Conservation (phyloP, 2,329 filamentous ascomycete species). For the Colletotrichum tofieldiae region DNA sequence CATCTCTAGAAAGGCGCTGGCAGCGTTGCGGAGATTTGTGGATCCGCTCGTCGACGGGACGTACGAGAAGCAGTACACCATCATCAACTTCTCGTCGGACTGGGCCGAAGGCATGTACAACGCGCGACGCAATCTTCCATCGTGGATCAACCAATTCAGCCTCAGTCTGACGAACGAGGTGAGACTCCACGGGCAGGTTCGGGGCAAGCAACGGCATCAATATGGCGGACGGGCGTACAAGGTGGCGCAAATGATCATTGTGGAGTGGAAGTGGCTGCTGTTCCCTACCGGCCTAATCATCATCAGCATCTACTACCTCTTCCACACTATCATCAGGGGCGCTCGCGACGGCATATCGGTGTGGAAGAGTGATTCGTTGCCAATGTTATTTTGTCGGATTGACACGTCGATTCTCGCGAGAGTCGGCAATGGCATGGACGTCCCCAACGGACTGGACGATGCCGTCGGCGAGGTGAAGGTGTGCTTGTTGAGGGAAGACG, state of each 20-base stretch:
- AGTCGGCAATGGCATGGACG: slow-evolving; percentile 54
- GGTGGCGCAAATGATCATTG: slow-evolving; percentile 51
- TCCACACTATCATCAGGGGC: slow-evolving; percentile 54
- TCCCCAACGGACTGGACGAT: slow-evolving; percentile 54
- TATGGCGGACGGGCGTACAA: slow-evolving; percentile 51
- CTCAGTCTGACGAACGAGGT: slow-evolving; percentile 56
- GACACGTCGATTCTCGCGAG: slow-evolving; percentile 52
- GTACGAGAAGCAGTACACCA: slow-evolving; percentile 48
- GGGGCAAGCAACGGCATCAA: slow-evolving; percentile 32
- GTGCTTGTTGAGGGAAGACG: slow-evolving; percentile 52
- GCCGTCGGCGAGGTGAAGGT: slow-evolving; percentile 52
- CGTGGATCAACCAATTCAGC: slow-evolving; percentile 54
- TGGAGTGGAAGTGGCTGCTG: slow-evolving; percentile 56
- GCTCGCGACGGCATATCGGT: slow-evolving; percentile 54
- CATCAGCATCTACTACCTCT: slow-evolving; percentile 54
- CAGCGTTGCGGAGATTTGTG: slow-evolving; percentile 52
- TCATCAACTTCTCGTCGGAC: slow-evolving; percentile 54
- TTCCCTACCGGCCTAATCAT: slow-evolving; percentile 54
- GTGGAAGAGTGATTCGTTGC: slow-evolving; percentile 57
- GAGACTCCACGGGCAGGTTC: slow-evolving; percentile 50
- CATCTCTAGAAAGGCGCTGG: slow-evolving; percentile 52
- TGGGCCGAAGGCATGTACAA: slow-evolving; percentile 57
- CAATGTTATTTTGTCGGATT: slow-evolving; percentile 57
- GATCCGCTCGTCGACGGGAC: slow-evolving; percentile 51
- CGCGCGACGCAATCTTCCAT: slow-evolving; percentile 49